phyloP scores from a whole-genome alignment of 2,329 filamentous ascomycete species.

The Sclerotinia minor region DNA sequence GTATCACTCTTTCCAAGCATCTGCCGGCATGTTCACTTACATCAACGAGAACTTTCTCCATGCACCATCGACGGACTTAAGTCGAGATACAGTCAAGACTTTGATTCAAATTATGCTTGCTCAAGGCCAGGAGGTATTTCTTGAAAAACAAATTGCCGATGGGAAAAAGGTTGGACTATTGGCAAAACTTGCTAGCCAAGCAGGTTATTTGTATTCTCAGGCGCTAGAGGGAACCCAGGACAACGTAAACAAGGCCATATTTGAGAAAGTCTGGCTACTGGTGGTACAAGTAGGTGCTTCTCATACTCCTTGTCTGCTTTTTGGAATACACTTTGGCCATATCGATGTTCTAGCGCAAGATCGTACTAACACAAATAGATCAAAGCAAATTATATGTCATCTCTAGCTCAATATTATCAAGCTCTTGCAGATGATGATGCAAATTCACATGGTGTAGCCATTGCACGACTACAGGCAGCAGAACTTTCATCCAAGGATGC shows the following conservation, averaged over 20 bases:
- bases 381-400: constrained; percentile 81
- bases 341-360: background rate
- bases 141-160: constrained; percentile 93
- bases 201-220: constrained; percentile 83
- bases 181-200: constrained; percentile 90
- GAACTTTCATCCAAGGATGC: constrained; percentile 79
- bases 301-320: background rate
- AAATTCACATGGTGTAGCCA: constrained; percentile 80
- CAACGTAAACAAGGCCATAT: constrained; percentile 85
- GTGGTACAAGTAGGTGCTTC: constrained; percentile 66
- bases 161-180: constrained; percentile 89
- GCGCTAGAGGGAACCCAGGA: constrained; percentile 89
- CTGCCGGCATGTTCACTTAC: constrained; percentile 99
- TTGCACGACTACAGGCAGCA: constrained; percentile 78
- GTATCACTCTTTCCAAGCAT: constrained; percentile 97
- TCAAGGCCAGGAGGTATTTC: constrained; percentile 94
- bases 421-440: constrained; percentile 87
- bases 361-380: constrained; percentile 46
- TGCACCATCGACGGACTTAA: constrained; percentile 93
- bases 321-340: background rate
- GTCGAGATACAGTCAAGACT: constrained; percentile 92
- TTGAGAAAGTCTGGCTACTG: constrained; percentile 90
- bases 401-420: constrained; percentile 91
- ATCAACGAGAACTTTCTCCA: constrained; percentile 99
- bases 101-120: constrained; percentile 91